Conservation (phyloP, 257 asterid genomes). For the Apocynum venetum region DNA sequence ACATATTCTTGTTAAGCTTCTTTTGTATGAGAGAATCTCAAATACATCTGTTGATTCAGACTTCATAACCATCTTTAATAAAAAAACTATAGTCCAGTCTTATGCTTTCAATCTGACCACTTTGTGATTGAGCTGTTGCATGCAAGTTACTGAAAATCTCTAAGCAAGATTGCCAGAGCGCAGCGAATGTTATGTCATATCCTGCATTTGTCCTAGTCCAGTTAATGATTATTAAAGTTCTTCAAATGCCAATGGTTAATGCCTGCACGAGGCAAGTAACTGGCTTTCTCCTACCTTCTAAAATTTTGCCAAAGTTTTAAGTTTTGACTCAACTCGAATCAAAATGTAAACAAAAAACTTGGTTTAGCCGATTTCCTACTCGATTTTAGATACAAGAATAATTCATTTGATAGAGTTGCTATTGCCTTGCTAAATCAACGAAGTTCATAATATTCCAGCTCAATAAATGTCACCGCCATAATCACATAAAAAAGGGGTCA, state of each 20-base stretch:
- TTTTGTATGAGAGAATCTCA: slow-evolving; percentile 1
- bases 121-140: neutral
- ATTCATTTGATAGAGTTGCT: no score
- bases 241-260: neutral
- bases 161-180: neutral
- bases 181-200: neutral
- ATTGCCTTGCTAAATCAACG: no score
- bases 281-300: no score
- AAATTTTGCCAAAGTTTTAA: no score
- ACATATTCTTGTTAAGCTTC: neutral
- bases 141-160: neutral
- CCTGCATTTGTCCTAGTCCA: neutral
- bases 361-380: no score
- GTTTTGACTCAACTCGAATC: no score
- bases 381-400: no score
- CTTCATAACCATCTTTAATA: neutral
- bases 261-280: neutral
- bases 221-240: neutral
- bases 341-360: no score
- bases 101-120: neutral
- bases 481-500: no score
- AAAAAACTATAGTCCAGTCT: neutral
- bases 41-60: neutral
- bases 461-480: no score
- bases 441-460: no score